phyloP scores from a whole-genome alignment of 768 basidiomycete species.

The Collybia sp. region DNA sequence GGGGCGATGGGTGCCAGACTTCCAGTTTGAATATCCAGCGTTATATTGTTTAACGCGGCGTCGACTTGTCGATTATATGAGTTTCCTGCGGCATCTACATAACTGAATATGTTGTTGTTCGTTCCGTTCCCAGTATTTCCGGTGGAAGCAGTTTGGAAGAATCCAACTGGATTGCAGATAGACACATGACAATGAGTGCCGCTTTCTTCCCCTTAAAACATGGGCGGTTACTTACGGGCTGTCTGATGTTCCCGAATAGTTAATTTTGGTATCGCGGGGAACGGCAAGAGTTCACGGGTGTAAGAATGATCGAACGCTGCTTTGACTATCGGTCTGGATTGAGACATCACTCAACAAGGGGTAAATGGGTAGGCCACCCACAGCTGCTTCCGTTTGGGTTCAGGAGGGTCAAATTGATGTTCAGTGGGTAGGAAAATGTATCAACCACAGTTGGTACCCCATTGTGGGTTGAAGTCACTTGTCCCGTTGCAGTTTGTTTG shows the following conservation, averaged over 20 bases:
- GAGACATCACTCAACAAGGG: constrained; percentile 2
- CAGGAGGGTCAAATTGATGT: constrained; percentile 36
- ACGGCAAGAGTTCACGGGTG: constrained; percentile 49
- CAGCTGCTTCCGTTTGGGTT: constrained; percentile 29
- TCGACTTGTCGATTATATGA: constrained; percentile 59
- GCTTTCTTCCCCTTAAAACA: no score
- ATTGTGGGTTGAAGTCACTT: constrained; percentile 34
- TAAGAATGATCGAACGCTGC: constrained; percentile 67
- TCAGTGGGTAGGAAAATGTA: constrained; percentile 39
- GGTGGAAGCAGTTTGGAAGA: constrained; percentile 35
- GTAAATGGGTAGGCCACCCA: constrained; percentile 16
- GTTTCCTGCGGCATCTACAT: constrained; percentile 54
- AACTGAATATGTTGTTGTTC: constrained; percentile 63
- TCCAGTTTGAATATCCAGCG: constrained; percentile 53
- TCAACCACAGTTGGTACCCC: constrained; percentile 33
- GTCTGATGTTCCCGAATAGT: constrained; percentile 56
- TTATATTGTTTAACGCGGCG: constrained; percentile 58
- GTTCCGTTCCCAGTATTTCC: constrained; percentile 66
- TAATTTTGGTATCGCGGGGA: constrained; percentile 54
- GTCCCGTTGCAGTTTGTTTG: constrained; percentile 34
- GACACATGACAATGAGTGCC: no score
- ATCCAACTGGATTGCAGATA: no score
- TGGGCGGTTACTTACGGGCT: constrained; percentile 36
- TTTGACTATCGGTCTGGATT: constrained; percentile 32
- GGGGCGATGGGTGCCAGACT: constrained; percentile 25